A percentile compares a stretch with the other conserved stretches of the same genome.
Evolutionary conservation across 495 filamentous ascomycete genomes (phyloP).

Genomic region (Tuber magnatum): DNA sequence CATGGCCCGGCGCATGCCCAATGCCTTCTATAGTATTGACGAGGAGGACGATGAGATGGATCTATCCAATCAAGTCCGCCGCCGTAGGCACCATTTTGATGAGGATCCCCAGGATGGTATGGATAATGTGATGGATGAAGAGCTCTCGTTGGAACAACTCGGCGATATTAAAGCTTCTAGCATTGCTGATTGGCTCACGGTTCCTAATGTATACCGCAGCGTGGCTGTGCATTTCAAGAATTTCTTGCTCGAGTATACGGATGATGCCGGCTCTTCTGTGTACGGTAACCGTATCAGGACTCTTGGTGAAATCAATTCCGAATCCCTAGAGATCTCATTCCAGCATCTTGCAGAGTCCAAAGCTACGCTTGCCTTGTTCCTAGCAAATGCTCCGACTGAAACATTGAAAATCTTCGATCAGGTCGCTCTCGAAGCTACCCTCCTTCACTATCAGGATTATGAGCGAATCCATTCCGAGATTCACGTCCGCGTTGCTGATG

Average conservation of each 20-base stretch:
- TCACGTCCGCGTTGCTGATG: constrained; percentile 90
- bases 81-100: constrained; percentile 73
- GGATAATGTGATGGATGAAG: constrained; percentile 86
- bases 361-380: constrained; percentile 94
- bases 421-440: constrained; percentile 88
- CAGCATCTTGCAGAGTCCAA: constrained; percentile 81
- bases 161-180: constrained; percentile 90
- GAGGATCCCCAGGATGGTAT: constrained; percentile 84
- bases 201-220: constrained; percentile 81
- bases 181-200: constrained; percentile 87
- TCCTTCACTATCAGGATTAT: constrained; percentile 95
- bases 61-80: constrained; percentile 70
- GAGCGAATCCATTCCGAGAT: constrained; percentile 97
- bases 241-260: constrained; percentile 92
- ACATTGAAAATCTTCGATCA: constrained; percentile 95
- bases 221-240: constrained; percentile 95
- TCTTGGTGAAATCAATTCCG: constrained; percentile 91
- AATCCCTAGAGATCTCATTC: constrained; percentile 92
- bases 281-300: constrained; percentile 90
- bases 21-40: constrained; percentile 81
- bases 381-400: constrained; percentile 90
- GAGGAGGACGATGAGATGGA: constrained; percentile 77
- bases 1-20: constrained; percentile 67
- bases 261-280: constrained; percentile 76
- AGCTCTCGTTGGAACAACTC: constrained; percentile 83